Evolutionary conservation across 768 basidiomycete species (phyloP), one percentile per base, ranked within the genome.

Genomic region (Pleurotus platypus): DNA sequence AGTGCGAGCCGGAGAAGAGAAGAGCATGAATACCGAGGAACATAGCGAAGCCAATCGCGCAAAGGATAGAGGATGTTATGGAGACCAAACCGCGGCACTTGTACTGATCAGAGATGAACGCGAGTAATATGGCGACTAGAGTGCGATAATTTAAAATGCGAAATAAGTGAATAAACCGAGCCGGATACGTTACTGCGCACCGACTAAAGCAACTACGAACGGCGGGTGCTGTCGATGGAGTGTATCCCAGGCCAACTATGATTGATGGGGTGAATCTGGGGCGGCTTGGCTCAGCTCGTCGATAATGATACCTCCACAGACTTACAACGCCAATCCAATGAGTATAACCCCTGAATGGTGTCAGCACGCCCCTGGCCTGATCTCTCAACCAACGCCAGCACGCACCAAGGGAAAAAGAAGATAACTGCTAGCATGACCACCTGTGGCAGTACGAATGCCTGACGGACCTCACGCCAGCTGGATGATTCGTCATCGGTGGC

Each of bases 191-290:
- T 8, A 27, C 4, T 5, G 27, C 27, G 4, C 5, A 27, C 2
- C 46, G 18, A 74, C 65, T 63, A 83, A 84, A 15, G 80, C 80
- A 7, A 62, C 60, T 2, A 76, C 79, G 43, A 79, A 85, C 2
- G 83, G 83, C 12, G 78, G 77, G 2, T 11, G 82, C 80, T 18
- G 71, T 66, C 26, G 79, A 72, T 0, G 78, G 74, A 1, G 75
- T 76, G 65, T 78, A 86, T 20, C 85, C 86, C 2, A 88, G 76
- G 15, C 75, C 73, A 26, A 80, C 72, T 5, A 92, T 81, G 68
- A 92, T 89, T 2, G 86, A 85, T 4, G 89, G 89, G 5, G 83
- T 72, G 69, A 92, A 91, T 61, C 89, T 2, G 22, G 22, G 22
- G 22, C 22, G 4, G 22, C 22, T 24, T 24, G 22, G 22, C 22